Evolutionary conservation across 2,329 filamentous ascomycete genomes (phyloP).

Genomic region (Curvularia spicifera): DNA sequence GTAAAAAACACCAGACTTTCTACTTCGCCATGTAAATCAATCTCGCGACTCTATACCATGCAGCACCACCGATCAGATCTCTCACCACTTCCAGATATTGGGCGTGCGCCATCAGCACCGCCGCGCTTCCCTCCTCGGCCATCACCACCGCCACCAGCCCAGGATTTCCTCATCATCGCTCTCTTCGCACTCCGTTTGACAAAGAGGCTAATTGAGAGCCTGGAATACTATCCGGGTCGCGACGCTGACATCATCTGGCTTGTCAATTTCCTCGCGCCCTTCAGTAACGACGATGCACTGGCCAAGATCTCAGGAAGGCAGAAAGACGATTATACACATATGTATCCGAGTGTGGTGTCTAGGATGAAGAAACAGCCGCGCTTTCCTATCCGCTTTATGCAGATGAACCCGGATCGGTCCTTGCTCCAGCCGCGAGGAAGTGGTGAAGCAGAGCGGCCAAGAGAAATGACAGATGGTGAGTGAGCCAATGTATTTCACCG

Average conservation of each 20-base stretch:
- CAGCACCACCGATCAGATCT: not conserved
- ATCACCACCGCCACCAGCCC: not conserved
- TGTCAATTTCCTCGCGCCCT: constrained; percentile 25
- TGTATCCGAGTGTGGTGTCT: constrained; percentile 26
- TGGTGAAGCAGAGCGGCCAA: not conserved
- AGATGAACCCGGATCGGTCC: constrained; percentile 27
- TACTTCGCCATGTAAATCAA: not conserved
- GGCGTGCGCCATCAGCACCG: not conserved
- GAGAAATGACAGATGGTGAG: constrained; percentile 28
- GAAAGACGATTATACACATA: constrained; percentile 22
- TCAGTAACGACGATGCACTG: constrained; percentile 19
- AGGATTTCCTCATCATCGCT: constrained; percentile 32
- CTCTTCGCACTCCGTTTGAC: constrained; percentile 36
- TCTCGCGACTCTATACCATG: constrained; percentile 1
- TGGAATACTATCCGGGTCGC: constrained; percentile 24
- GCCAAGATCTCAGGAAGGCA: constrained; percentile 25
- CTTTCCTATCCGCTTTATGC: constrained; percentile 32
- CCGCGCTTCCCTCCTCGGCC: not conserved
- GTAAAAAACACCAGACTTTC: not conserved
- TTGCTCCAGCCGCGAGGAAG: not conserved
- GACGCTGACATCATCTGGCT: constrained; percentile 31
- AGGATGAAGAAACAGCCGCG: constrained; percentile 33
- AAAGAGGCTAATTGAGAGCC: constrained; percentile 21
- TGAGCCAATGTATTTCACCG: not conserved
- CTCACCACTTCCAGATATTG: constrained; percentile 6